Percentiles rank a stretch among this genome's conserved stretches.
These are phyloP conservation scores for Acer yangbiense DNA, from an alignment of 345 rosid species.

Conservation along the genomic window DNA sequence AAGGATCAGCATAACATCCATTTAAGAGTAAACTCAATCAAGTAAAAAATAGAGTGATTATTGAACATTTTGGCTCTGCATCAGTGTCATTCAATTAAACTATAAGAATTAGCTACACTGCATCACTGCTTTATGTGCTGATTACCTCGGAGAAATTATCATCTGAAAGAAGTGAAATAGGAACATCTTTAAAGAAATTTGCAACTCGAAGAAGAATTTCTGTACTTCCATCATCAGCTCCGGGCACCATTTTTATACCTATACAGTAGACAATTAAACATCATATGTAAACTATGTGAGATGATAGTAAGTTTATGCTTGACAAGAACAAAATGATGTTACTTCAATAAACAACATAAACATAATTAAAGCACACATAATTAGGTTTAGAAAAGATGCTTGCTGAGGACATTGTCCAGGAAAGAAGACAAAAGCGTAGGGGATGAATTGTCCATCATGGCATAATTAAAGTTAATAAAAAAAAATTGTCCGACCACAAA, in stretches of 20 bases:
- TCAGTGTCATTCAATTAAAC: background rate
- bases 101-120: conserved; percentile 1
- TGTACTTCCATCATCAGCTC: conserved; percentile 33
- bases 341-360: background rate
- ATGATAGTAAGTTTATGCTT: conserved; percentile 4
- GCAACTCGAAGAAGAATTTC: conserved; percentile 65
- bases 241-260: conserved; percentile 61
- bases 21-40: background rate
- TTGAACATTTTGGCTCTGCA: conserved; percentile 1
- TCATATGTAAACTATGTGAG: background rate
- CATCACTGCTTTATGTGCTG: background rate
- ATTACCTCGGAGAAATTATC: conserved; percentile 79
- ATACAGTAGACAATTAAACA: conserved; percentile 26
- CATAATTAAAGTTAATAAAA: background rate
- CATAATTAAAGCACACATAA: background rate
- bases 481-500: background rate
- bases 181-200: conserved; percentile 57
- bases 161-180: conserved; percentile 66
- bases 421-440: background rate
- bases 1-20: background rate
- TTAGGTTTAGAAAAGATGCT: background rate
- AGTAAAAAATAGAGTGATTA: background rate
- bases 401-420: background rate
- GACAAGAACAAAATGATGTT: conserved; percentile 2
- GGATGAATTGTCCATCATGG: background rate